Evolutionary conservation across 2,329 filamentous ascomycete genomes (phyloP).

Genomic region (Didymella pomorum): DNA sequence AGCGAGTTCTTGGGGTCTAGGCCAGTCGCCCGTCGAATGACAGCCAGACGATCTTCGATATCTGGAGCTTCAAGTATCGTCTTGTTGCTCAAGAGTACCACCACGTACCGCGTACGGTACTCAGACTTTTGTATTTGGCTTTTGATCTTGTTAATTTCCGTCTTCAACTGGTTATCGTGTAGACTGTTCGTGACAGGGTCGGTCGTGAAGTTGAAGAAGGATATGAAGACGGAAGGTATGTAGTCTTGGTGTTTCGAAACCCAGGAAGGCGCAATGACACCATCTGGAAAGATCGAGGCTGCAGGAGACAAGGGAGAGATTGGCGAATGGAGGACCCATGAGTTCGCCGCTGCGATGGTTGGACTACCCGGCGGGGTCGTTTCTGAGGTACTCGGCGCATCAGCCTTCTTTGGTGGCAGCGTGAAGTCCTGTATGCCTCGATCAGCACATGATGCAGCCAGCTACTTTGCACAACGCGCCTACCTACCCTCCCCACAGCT

Average conservation of each 20-base stretch:
- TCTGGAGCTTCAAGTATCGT: constrained; percentile 65
- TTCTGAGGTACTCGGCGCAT: constrained; percentile 62
- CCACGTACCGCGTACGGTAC: constrained; percentile 79
- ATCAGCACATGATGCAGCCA: constrained; percentile 31
- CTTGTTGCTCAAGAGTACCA: constrained; percentile 79
- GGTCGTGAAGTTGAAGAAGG: constrained; percentile 79
- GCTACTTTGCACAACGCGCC: constrained; percentile 37
- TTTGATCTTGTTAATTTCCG: constrained; percentile 82
- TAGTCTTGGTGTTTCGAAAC: constrained; percentile 86
- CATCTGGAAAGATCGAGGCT: constrained; percentile 87
- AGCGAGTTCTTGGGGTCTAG: constrained; percentile 81
- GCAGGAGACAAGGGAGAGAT: constrained; percentile 87
- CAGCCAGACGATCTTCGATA: constrained; percentile 78
- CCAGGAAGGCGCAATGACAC: constrained; percentile 83
- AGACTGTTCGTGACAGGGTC: constrained; percentile 77
- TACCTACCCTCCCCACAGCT: constrained; percentile 81
- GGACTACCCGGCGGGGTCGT: constrained; percentile 61
- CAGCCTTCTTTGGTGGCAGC: constrained; percentile 69
- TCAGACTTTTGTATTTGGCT: constrained; percentile 72
- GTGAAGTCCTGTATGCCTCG: constrained; percentile 57
- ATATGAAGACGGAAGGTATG: constrained; percentile 80
- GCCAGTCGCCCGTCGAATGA: constrained; percentile 79
- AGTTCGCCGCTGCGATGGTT: constrained; percentile 57
- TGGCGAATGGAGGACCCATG: constrained; percentile 79
- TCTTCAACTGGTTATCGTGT: constrained; percentile 87